These are phyloP conservation scores for Penicillium parvum DNA, from an alignment of 495 filamentous ascomycete species.

Conservation along the genomic window DNA sequence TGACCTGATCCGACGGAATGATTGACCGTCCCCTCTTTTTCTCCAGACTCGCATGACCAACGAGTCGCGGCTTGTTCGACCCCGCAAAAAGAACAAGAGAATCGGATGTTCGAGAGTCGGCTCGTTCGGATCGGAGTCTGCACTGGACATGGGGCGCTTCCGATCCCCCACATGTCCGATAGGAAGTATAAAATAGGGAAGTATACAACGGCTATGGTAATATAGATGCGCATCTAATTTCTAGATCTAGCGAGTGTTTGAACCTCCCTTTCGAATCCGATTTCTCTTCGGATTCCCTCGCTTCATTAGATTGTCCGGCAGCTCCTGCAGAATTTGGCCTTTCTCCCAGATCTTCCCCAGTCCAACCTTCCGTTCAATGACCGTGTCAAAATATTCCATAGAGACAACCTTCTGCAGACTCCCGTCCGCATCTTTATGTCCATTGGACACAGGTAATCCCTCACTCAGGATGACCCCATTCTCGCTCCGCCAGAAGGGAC, in stretches of 20 bases:
- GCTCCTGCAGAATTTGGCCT: slow-evolving; percentile 54
- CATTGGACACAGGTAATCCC: slow-evolving; percentile 27
- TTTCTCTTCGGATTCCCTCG: slow-evolving; percentile 33
- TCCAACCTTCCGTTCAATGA: slow-evolving; percentile 53
- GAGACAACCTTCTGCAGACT: slow-evolving; percentile 31
- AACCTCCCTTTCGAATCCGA: slow-evolving; percentile 9
- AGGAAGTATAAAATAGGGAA: background rate
- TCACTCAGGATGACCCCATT: slow-evolving; percentile 69
- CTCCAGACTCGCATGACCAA: slow-evolving; percentile 15
- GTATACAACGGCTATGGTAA: background rate
- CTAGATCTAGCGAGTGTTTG: background rate
- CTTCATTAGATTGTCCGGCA: slow-evolving; percentile 31
- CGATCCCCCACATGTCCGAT: slow-evolving; percentile 18
- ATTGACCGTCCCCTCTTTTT: background rate
- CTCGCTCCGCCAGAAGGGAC: slow-evolving; percentile 80
- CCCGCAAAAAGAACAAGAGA: slow-evolving; percentile 16
- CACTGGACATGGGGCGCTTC: slow-evolving; percentile 9
- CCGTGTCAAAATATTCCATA: slow-evolving; percentile 44
- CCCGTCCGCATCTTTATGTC: slow-evolving; percentile 6
- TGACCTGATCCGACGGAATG: slow-evolving; percentile 14
- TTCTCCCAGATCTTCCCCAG: slow-evolving; percentile 63
- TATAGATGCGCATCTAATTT: too few species aligned
- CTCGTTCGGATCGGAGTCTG: slow-evolving; percentile 18
- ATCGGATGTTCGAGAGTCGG: too few species aligned
- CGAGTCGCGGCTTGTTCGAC: slow-evolving; percentile 22